phyloP scores from a whole-genome alignment of 1,284 basidiomycete genomes.

The Porodaedalea pini region DNA sequence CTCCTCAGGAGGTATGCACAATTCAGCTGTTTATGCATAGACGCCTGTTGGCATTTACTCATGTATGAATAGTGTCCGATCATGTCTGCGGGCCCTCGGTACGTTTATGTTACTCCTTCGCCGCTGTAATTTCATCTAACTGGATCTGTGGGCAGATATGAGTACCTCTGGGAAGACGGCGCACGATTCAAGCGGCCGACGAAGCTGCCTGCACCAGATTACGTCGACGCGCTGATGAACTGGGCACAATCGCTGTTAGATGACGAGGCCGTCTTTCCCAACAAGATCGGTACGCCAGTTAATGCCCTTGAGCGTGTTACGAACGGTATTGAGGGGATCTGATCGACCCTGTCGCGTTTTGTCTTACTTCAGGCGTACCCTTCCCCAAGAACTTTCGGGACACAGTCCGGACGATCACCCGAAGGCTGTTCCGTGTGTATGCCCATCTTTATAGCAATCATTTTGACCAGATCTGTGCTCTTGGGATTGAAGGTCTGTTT shows the following conservation, averaged over 20 bases:
- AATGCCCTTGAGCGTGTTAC: not conserved
- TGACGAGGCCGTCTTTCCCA: constrained; percentile 91
- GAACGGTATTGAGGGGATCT: not conserved
- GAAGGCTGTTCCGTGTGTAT: constrained; percentile 94
- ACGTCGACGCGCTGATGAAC: constrained; percentile 98
- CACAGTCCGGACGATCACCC: constrained; percentile 88
- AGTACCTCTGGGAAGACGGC: constrained; percentile 99
- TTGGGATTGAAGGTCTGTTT: constrained; percentile 90
- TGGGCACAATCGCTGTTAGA: constrained; percentile 95
- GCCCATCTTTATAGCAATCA: constrained; percentile 99
- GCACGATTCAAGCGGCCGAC: constrained; percentile 89
- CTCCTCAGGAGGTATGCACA: constrained; percentile 72
- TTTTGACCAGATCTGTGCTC: constrained; percentile 97
- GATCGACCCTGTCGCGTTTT: not conserved
- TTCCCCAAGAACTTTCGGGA: constrained; percentile 92
- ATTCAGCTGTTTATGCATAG: constrained; percentile 2
- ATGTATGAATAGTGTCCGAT: constrained; percentile 74
- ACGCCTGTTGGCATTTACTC: constrained; percentile 8
- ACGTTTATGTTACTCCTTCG: constrained; percentile 28
- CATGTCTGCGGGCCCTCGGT: constrained; percentile 98
- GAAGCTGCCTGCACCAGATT: constrained; percentile 91
- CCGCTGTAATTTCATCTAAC: not conserved
- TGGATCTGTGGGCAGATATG: constrained; percentile 57
- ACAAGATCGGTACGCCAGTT: constrained; percentile 85
- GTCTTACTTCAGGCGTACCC: constrained; percentile 62